Base-by-base conservation (phyloP, 345 rosid species). In the Cardamine occulta region DNA sequence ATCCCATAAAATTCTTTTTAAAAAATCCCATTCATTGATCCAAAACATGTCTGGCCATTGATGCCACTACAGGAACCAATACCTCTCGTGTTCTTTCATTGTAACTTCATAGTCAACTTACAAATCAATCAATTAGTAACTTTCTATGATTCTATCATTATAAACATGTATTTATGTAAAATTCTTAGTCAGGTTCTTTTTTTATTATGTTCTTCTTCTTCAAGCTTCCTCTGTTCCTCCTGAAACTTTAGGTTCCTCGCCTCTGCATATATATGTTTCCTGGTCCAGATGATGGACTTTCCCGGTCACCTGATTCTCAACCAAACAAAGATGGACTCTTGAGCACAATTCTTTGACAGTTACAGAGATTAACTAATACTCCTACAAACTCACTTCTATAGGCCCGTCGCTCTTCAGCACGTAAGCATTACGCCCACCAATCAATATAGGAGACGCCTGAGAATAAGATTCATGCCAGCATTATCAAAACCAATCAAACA, bases 381-480 rank as follows among this genome's bases (percentile, higher is more conserved):
- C 58, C 37, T 6, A 34, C 9, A 34, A 34, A 34, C 37, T 34
- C 37, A 53, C 59, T 26, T 54, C 2, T 54, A 6, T 54, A 0
- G 11, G 1, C 9, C 17, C 3, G 0, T 15, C 5, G 17, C 65
- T 88, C 73, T 83, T 88, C 81, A 83, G 91, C 66, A 89, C 86
- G 39, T 58, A 66, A 45, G 76, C 90, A 19, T 81, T 79, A 23
- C 77, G 80, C 53, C 93, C 88, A 86, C 74, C 74, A 73, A 92
- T 82, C 55, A 37, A 28, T 17, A 92, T 44, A 44, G 92, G 93
- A 19, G 97, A 88, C 62, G 97, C 96, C 96, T 89, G 87, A 60
- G 87, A 60, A 79, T 74, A 28, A 71, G 63, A 40, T 32, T 18
- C 52, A 39, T 55, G 17, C 19, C 35, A 55, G 35, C 60, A 14